These are phyloP conservation scores for Ascochyta koolunga DNA, from an alignment of 2,329 filamentous ascomycete species.

Conservation along the genomic window DNA sequence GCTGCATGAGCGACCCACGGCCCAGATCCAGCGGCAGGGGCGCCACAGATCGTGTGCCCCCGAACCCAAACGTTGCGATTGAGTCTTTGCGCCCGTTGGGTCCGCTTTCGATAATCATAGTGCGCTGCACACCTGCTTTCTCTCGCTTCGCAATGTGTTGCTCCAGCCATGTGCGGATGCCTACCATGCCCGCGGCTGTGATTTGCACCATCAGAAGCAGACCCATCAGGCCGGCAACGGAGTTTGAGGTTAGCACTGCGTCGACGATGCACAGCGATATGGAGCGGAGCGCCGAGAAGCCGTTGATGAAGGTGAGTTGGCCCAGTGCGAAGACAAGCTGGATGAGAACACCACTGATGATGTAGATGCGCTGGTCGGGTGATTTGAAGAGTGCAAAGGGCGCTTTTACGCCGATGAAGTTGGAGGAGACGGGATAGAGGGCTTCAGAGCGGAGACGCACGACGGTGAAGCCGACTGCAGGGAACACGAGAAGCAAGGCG, in stretches of 20 bases:
- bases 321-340: slow-evolving; percentile 28
- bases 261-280: slow-evolving; percentile 38
- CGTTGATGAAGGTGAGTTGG: slow-evolving; percentile 28
- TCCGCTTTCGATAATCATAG: slow-evolving; percentile 2
- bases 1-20: slow-evolving; percentile 8
- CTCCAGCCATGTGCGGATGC: slow-evolving; percentile 34
- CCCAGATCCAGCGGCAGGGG: slow-evolving; percentile 11
- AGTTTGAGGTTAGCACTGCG: slow-evolving; percentile 28
- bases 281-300: slow-evolving; percentile 29
- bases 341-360: slow-evolving; percentile 26
- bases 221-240: slow-evolving; percentile 21
- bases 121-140: background rate
- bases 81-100: slow-evolving; percentile 14
- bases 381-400: slow-evolving; percentile 29
- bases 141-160: slow-evolving; percentile 30
- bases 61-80: slow-evolving; percentile 30
- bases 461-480: slow-evolving; percentile 22
- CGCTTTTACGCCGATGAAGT: slow-evolving; percentile 29
- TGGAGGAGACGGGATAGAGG: slow-evolving; percentile 24
- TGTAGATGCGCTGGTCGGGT: slow-evolving; percentile 27
- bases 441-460: slow-evolving; percentile 30
- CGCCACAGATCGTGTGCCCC: slow-evolving; percentile 19
- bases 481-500: slow-evolving; percentile 26
- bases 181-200: slow-evolving; percentile 26
- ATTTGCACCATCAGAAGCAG: slow-evolving; percentile 31